These are phyloP conservation scores for Xylaria sp. DNA, from an alignment of 2,329 filamentous ascomycete genomes.

Conservation along the genomic window DNA sequence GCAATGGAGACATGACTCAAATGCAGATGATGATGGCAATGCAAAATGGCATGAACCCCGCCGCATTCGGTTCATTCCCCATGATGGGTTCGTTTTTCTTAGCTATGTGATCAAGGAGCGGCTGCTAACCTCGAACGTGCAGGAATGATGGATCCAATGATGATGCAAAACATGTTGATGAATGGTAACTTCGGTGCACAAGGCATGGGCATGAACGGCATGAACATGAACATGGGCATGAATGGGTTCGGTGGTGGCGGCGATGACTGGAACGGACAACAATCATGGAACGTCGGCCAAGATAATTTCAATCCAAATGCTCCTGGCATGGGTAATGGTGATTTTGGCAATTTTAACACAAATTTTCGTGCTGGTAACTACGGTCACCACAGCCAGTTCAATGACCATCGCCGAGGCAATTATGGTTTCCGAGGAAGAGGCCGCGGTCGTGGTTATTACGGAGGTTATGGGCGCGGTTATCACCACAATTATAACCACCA, in stretches of 20 bases:
- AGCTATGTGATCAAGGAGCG: slow-evolving; percentile 19
- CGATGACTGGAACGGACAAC: slow-evolving; percentile 81
- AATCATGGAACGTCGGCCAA: slow-evolving; percentile 84
- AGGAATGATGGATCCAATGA: slow-evolving; percentile 88
- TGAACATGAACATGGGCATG: slow-evolving; percentile 83
- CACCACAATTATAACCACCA: slow-evolving; percentile 50
- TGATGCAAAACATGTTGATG: slow-evolving; percentile 79
- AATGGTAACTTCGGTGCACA: slow-evolving; percentile 74
- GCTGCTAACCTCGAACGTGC: slow-evolving; percentile 38
- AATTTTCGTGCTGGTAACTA: slow-evolving; percentile 84
- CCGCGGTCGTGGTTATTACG: slow-evolving; percentile 61
- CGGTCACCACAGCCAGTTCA: slow-evolving; percentile 75
- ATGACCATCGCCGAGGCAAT: slow-evolving; percentile 76
- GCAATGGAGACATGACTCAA: slow-evolving; percentile 71
- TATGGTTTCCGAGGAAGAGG: slow-evolving; percentile 72
- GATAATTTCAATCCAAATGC: slow-evolving; percentile 91
- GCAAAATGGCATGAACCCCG: slow-evolving; percentile 68
- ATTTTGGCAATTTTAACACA: slow-evolving; percentile 80
- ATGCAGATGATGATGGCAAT: slow-evolving; percentile 83
- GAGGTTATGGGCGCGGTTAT: slow-evolving; percentile 62
- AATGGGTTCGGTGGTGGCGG: slow-evolving; percentile 70
- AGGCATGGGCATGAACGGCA: slow-evolving; percentile 75
- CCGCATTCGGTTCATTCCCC: slow-evolving; percentile 64
- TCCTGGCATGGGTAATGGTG: slow-evolving; percentile 79
- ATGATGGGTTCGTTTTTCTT: slow-evolving; percentile 76